Evolutionary conservation across 345 rosid genomes (phyloP).

Genomic region (Gossypium mustelinum): DNA sequence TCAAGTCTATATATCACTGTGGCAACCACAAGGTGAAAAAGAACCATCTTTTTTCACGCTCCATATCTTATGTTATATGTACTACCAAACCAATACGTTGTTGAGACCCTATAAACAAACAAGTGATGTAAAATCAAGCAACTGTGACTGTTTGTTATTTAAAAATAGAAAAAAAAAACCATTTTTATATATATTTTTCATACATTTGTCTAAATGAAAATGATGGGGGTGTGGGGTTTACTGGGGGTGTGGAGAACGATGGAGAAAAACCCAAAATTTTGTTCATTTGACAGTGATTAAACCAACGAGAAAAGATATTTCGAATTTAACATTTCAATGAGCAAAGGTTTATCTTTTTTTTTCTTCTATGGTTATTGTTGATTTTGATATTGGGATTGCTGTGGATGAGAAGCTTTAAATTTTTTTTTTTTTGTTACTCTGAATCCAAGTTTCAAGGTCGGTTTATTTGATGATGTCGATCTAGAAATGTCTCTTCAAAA

Average conservation of each 20-base stretch:
- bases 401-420: conserved; percentile 21
- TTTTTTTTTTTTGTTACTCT: not conserved
- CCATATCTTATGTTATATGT: not conserved
- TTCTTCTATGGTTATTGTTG: not conserved
- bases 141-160: conserved; percentile 10
- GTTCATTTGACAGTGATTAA: not conserved
- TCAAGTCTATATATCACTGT: conserved; percentile 63
- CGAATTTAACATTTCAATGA: too few species aligned
- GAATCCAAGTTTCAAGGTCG: conserved; percentile 46
- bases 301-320: not conserved
- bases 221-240: conserved; percentile 35
- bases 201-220: conserved; percentile 33
- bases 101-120: too few species aligned
- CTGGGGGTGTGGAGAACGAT: conserved; percentile 35
- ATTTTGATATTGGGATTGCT: conserved; percentile 41
- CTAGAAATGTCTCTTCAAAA: conserved; percentile 37
- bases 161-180: not conserved
- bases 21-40: conserved; percentile 48
- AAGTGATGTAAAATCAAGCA: conserved; percentile 31
- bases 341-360: not conserved
- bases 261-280: conserved; percentile 18
- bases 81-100: not conserved
- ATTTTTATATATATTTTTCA: not conserved
- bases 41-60: conserved; percentile 7
- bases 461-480: conserved; percentile 36